phyloP scores from a whole-genome alignment of 2,329 filamentous ascomycete genomes.

The Sporothrix globosa region DNA sequence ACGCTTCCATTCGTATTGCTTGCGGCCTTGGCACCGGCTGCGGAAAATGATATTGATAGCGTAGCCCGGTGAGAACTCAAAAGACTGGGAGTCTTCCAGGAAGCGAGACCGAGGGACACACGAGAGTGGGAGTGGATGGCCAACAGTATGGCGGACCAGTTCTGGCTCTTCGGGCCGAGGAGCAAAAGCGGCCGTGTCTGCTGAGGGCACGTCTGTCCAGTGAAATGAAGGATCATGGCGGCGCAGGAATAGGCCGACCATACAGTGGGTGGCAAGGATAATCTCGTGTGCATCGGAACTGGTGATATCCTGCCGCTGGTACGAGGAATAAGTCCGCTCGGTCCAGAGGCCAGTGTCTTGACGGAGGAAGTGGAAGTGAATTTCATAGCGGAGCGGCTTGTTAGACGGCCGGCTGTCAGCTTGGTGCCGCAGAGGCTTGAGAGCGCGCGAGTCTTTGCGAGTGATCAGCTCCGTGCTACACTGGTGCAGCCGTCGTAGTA shows the following conservation, averaged over 20 bases:
- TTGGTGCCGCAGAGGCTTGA: conserved; percentile 43
- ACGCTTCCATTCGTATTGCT: conserved; percentile 46
- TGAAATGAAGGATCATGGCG: conserved; percentile 55
- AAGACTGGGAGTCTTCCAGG: conserved; percentile 50
- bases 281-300: conserved; percentile 52
- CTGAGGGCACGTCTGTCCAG: conserved; percentile 49
- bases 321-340: conserved; percentile 54
- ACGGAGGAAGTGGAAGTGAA: conserved; percentile 52
- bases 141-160: conserved; percentile 48
- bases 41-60: conserved; percentile 52
- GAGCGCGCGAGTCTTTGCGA: conserved; percentile 54
- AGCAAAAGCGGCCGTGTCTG: conserved; percentile 39
- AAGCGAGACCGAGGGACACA: conserved; percentile 54
- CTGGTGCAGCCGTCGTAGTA: conserved; percentile 57
- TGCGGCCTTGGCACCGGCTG: conserved; percentile 46
- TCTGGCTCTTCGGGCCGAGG: conserved; percentile 39
- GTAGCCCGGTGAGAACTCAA: conserved; percentile 56
- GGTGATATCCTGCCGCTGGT: conserved; percentile 54
- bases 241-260: conserved; percentile 55
- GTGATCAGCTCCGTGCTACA: conserved; percentile 59
- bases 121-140: conserved; percentile 50
- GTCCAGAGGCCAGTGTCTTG: conserved; percentile 49
- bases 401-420: conserved; percentile 38
- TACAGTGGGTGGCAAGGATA: conserved; percentile 54
- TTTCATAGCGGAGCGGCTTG: conserved; percentile 54